Conservation (phyloP, 2,329 filamentous ascomycete species). For the Biscogniauxia sp. region DNA sequence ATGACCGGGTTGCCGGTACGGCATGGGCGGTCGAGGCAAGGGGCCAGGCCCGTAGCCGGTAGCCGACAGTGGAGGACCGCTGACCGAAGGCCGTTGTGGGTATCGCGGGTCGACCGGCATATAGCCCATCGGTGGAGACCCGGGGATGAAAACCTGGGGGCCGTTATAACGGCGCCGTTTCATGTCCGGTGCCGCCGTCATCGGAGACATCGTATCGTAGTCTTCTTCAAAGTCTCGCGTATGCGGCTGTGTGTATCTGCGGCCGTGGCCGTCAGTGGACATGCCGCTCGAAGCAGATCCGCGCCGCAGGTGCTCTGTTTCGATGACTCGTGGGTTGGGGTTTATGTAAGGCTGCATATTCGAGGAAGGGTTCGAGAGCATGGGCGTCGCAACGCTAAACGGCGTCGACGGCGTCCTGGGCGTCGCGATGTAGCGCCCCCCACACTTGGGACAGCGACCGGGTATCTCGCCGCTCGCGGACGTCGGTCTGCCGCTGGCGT, state of each 20-base stretch:
- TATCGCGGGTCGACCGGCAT: conserved; percentile 30
- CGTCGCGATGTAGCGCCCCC: conserved; percentile 63
- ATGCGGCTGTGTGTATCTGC: conserved; percentile 52
- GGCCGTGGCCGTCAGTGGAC: conserved; percentile 59
- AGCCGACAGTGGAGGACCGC: conserved; percentile 24
- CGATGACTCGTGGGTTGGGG: conserved; percentile 28
- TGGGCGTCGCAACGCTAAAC: conserved; percentile 37
- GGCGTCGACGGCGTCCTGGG: conserved; percentile 58
- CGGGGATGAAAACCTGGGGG: conserved; percentile 28
- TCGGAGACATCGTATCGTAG: conserved; percentile 35
- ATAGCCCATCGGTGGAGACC: conserved; percentile 42
- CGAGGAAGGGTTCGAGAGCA: conserved; percentile 18
- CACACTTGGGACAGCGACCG: conserved; percentile 68
- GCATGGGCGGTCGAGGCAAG: conserved; percentile 24
- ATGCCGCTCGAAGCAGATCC: conserved; percentile 25
- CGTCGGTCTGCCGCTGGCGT: conserved; percentile 19
- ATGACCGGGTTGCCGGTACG: conserved; percentile 20
- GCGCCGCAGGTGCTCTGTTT: conserved; percentile 31
- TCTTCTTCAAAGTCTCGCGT: conserved; percentile 40
- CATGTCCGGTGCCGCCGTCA: conserved; percentile 25
- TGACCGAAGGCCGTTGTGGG: conserved; percentile 28
- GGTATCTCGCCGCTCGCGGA: conserved; percentile 44
- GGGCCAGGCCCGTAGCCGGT: conserved; percentile 29
- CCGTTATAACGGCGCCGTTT: conserved; percentile 35
- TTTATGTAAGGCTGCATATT: conserved; percentile 23